These are phyloP conservation scores for Poa annua DNA, from an alignment of 176 grass and related monocot genomes.

Conservation along the genomic window DNA sequence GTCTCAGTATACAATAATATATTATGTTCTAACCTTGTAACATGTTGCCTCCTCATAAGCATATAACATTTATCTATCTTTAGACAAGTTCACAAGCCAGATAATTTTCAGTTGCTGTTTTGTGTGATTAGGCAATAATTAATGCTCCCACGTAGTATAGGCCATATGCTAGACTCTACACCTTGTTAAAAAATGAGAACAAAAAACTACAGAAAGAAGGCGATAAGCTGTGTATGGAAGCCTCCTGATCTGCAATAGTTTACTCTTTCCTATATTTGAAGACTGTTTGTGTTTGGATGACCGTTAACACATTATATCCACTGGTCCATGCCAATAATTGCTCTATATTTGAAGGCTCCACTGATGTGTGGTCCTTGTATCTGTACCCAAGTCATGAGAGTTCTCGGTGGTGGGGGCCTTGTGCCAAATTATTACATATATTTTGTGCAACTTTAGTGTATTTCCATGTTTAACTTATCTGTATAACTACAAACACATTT, in stretches of 20 bases:
- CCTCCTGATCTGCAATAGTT: neutral
- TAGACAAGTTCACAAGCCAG: slow-evolving; percentile 9
- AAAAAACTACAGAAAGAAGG: neutral
- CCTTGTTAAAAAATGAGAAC: neutral
- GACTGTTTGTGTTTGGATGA: neutral
- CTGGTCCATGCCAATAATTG: neutral
- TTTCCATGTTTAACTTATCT: neutral
- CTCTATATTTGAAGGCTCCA: slow-evolving; percentile 5
- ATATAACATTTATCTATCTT: neutral
- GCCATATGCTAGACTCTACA: slow-evolving; percentile 4
- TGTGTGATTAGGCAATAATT: slow-evolving; percentile 3
- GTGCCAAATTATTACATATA: slow-evolving; percentile 13
- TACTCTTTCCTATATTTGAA: slow-evolving; percentile 13
- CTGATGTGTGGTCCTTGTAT: slow-evolving; percentile 17
- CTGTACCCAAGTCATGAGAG: neutral
- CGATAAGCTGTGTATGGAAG: neutral
- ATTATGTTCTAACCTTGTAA: too few species aligned
- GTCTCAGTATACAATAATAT: too few species aligned
- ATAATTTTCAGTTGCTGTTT: neutral
- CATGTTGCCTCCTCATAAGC: too few species aligned
- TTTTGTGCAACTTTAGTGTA: neutral
- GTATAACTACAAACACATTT: neutral
- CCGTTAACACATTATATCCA: neutral
- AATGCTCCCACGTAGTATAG: neutral
- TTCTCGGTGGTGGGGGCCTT: neutral